Conservation (phyloP, 1,284 basidiomycete species). For the Amylostereum areolatum region DNA sequence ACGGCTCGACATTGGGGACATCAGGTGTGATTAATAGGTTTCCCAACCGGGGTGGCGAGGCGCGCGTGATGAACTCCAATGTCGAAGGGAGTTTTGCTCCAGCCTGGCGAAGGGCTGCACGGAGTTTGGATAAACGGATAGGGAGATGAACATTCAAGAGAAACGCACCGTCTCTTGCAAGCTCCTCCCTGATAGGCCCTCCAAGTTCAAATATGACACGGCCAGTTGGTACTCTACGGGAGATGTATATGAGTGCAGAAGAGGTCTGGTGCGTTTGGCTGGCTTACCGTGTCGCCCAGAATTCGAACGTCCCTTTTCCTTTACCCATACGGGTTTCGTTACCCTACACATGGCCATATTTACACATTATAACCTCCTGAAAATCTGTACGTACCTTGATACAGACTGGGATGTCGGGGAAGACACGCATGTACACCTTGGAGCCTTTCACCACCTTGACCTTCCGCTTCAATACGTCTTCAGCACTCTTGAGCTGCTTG, state of each 20-base stretch:
- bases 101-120: slow-evolving; percentile 80
- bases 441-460: slow-evolving; percentile 89
- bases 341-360: too few relatives aligned
- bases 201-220: slow-evolving; percentile 95
- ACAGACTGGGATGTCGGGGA: slow-evolving; percentile 96
- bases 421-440: slow-evolving; percentile 86
- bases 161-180: slow-evolving; percentile 85
- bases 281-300: slow-evolving; percentile 88
- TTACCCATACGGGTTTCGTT: slow-evolving; percentile 99
- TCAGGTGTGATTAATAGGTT: slow-evolving; percentile 50
- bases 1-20: background rate
- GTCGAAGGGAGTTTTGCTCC: slow-evolving; percentile 85
- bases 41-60: slow-evolving; percentile 77
- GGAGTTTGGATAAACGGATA: slow-evolving; percentile 2
- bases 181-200: slow-evolving; percentile 86
- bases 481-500: slow-evolving; percentile 84
- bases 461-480: slow-evolving; percentile 88
- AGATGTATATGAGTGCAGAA: slow-evolving; percentile 2
- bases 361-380: slow-evolving; percentile 1
- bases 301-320: slow-evolving; percentile 97
- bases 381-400: slow-evolving; percentile 65
- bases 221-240: slow-evolving; percentile 77
- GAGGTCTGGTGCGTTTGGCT: background rate
- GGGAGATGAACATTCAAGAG: background rate
- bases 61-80: slow-evolving; percentile 82